Percentiles rank a stretch among this genome's conserved stretches.
phyloP scores from a whole-genome alignment of 2,329 filamentous ascomycete species.

The Ascochyta koolunga region DNA sequence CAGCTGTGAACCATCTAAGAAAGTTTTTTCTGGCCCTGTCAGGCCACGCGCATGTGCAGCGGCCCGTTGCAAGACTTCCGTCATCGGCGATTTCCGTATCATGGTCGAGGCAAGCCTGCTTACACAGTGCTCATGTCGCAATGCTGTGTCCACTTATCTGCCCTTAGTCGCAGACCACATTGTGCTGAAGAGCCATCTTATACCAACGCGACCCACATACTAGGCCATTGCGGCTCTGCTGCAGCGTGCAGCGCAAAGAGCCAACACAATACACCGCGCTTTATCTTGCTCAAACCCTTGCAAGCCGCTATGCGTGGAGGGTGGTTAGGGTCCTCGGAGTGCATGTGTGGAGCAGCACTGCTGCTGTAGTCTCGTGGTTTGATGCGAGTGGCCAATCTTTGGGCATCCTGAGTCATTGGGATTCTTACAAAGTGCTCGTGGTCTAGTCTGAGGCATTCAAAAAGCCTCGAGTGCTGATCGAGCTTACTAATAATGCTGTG shows the following conservation, averaged over 20 bases:
- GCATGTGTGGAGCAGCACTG: conserved; percentile 5
- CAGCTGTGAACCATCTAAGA: conserved; percentile 2
- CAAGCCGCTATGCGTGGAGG: neutral
- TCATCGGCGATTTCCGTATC: conserved; percentile 27
- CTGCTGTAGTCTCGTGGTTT: neutral
- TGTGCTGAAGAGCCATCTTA: conserved; percentile 6
- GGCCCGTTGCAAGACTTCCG: conserved; percentile 21
- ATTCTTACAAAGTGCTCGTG: conserved; percentile 14
- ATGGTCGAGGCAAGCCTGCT: conserved; percentile 34
- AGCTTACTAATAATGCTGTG: no score
- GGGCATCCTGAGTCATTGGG: conserved; percentile 7
- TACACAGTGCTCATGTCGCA: conserved; percentile 21
- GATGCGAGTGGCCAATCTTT: conserved; percentile 5
- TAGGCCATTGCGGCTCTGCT: conserved; percentile 10
- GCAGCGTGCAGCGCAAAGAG: neutral
- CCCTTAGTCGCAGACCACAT: conserved; percentile 4
- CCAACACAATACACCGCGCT: neutral
- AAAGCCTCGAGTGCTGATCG: neutral
- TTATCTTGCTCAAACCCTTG: neutral
- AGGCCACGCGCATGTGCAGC: conserved; percentile 18
- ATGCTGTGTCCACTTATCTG: conserved; percentile 18
- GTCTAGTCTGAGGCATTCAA: conserved; percentile 9
- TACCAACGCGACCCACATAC: conserved; percentile 6
- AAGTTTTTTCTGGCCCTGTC: conserved; percentile 7
- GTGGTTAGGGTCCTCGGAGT: neutral